Evolutionary conservation across 1,284 basidiomycete genomes (phyloP).

Genomic region (Leccinum brunneo-olivaceum): DNA sequence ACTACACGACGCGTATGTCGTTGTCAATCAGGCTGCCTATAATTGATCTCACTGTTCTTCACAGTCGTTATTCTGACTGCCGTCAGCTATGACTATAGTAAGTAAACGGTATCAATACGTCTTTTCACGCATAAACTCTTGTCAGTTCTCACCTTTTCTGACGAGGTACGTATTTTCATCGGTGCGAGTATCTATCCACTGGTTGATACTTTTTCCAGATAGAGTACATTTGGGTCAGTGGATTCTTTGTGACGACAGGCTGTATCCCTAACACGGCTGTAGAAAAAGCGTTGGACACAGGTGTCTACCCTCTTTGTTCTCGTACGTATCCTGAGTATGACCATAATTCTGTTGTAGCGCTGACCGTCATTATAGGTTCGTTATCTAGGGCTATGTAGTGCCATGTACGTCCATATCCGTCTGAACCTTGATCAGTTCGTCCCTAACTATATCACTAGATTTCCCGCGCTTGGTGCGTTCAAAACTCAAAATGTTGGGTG

Average conservation of each 20-base stretch:
- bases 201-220: neutral
- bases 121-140: too few relatives aligned
- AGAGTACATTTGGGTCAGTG: conserved; percentile 1
- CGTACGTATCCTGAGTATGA: neutral
- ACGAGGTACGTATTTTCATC: neutral
- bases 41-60: too few relatives aligned
- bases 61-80: too few relatives aligned
- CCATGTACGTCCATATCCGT: neutral
- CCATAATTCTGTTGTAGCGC: neutral
- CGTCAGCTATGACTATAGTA: too few relatives aligned
- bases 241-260: neutral
- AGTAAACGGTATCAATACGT: too few relatives aligned
- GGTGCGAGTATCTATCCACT: neutral
- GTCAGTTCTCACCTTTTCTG: neutral
- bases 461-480: neutral
- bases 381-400: neutral
- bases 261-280: neutral
- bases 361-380: neutral
- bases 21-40: too few relatives aligned
- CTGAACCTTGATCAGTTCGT: neutral
- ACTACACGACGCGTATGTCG: too few relatives aligned
- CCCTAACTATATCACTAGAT: too few relatives aligned
- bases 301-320: too few relatives aligned
- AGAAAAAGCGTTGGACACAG: neutral
- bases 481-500: neutral